phyloP scores from a whole-genome alignment of 805 yeast species.

The Hanseniaspora clermontiae region DNA sequence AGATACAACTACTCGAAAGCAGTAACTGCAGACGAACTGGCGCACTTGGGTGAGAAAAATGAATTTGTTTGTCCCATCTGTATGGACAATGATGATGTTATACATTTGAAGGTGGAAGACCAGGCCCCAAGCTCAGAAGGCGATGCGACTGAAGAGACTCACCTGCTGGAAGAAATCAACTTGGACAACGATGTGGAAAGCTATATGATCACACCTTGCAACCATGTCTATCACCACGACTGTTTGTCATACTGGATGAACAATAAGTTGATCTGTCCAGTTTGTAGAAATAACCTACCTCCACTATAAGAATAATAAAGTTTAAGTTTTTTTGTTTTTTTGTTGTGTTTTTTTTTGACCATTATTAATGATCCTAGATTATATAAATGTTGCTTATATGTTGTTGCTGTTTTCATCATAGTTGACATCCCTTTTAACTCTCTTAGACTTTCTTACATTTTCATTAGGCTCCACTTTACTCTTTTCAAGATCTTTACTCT shows the following conservation, averaged over 20 bases:
- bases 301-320: slow-evolving; percentile 41
- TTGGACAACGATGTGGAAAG: slow-evolving; percentile 23
- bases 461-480: neutral
- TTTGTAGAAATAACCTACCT: slow-evolving; percentile 75
- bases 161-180: slow-evolving; percentile 11
- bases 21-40: neutral
- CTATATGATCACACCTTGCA: slow-evolving; percentile 83
- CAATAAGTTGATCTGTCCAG: slow-evolving; percentile 85
- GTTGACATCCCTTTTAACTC: slow-evolving; percentile 1
- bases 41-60: neutral
- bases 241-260: slow-evolving; percentile 91
- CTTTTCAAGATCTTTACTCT: neutral
- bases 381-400: slow-evolving; percentile 24
- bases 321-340: neutral
- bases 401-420: neutral
- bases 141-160: slow-evolving; percentile 16
- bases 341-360: neutral
- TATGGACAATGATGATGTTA: slow-evolving; percentile 12
- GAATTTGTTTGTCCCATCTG: slow-evolving; percentile 13
- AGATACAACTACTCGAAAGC: slow-evolving; percentile 10
- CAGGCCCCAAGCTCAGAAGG: neutral
- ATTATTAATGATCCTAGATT: neutral
- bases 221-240: slow-evolving; percentile 78
- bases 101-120: neutral
- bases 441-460: slow-evolving; percentile 3